Evolutionary conservation across 2,329 filamentous ascomycete species (phyloP), one percentile per base, ranked within the genome.

Genomic region (Fusarium sp.): DNA sequence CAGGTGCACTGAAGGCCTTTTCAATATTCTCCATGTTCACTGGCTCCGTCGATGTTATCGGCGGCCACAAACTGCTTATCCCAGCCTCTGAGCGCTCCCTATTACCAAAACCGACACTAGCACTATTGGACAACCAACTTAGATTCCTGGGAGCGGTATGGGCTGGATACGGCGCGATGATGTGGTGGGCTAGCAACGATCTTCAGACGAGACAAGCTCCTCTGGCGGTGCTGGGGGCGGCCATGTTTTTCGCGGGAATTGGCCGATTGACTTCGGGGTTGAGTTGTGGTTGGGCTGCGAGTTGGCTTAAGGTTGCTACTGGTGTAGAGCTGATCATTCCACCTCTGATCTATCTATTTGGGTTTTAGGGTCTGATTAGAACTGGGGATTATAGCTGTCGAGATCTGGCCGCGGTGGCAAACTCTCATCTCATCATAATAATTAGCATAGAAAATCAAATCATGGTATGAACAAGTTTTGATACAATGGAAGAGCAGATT

Each of bases 11-110:
- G 3, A 62, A 62, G 14, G 22, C n/a, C 28, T 62, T 62, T 8
- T 41, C 58, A 22, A 20, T 62, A 0, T 62, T 62, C 3, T 62
- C 58, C 3, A 55, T 62, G 46, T 19, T 28, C 8, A 37, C 56
- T 0, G 47, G 58, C 1, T 47, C 56, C 8, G 41, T 24, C 1
- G 58, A 62, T 20, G 2, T 62, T 2, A 32, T 62, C 1, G 9
- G 2, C 2, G 58, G 58, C 2, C 41, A 62, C 7, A 62, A 62
- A 30, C 10, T 61, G 0, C 8, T 62, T 2, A 46, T 62, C 15
- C 56, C 58, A 4, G 22, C 49, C 8, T 20, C 47, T 5, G 47
- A 62, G 13, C 19, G 58, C 19, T 20, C 41, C 5, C 15, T 46
- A 3, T n/a, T 62, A 5, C 41, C 58, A 4, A 9, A 30, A 9